These are phyloP conservation scores for Meyerozyma guilliermondii DNA, from an alignment of 1,139 yeast species.

Conservation along the genomic window DNA sequence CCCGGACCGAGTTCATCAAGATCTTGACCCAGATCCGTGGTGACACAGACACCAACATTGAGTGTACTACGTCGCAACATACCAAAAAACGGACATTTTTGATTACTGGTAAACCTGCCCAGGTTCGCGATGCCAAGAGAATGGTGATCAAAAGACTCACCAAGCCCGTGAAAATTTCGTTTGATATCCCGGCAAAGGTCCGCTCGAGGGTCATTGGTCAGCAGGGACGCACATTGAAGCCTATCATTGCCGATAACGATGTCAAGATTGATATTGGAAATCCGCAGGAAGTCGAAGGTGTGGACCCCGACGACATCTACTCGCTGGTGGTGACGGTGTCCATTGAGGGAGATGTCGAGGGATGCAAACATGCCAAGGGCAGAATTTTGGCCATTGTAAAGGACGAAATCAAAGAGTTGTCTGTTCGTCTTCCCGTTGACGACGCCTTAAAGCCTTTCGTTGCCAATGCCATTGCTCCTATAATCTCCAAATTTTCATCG, in stretches of 20 bases:
- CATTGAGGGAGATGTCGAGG: conserved; percentile 82
- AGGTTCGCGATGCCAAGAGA: conserved; percentile 69
- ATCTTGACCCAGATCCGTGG: conserved; percentile 60
- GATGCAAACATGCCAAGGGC: conserved; percentile 68
- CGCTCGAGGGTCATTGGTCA: conserved; percentile 86
- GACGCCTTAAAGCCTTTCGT: conserved; percentile 51
- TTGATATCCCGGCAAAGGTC: conserved; percentile 72
- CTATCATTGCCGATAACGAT: conserved; percentile 66
- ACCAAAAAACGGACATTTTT: conserved; percentile 82
- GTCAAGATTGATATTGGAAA: conserved; percentile 73
- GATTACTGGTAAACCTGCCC: conserved; percentile 69
- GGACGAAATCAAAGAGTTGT: conserved; percentile 62
- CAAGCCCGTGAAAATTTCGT: conserved; percentile 58
- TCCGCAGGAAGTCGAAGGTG: conserved; percentile 26
- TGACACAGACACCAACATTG: conserved; percentile 63
- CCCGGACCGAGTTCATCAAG: conserved; percentile 61
- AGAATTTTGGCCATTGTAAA: conserved; percentile 70
- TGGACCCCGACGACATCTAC: conserved; percentile 40
- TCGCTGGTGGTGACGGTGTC: conserved; percentile 56
- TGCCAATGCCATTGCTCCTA: conserved; percentile 19
- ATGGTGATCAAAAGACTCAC: conserved; percentile 75
- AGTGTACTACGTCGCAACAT: conserved; percentile 75
- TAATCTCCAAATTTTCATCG: conserved; percentile 17
- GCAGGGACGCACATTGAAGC: conserved; percentile 77
- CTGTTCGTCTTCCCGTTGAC: conserved; percentile 45